Evolutionary conservation across 148 eudicot species (phyloP), one percentile per base, ranked within the genome.

Genomic region (Salicornia ramosissima): DNA sequence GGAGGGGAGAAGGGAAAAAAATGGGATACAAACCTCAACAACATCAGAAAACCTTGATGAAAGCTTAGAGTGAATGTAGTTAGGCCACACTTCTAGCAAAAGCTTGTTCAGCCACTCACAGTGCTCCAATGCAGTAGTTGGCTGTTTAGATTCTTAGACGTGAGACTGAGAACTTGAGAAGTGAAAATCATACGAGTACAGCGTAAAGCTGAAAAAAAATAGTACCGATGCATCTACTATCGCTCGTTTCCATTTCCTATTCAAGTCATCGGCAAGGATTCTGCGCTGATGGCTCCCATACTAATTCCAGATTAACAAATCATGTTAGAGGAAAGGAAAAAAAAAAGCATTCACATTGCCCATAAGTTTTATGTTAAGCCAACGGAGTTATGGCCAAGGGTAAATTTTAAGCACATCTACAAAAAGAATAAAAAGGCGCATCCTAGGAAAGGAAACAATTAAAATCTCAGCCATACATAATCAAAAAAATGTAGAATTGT

Each of bases 31-130:
- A 59, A 91, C 99, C 99, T 95, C 99, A 71, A 95, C 84, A 36
- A 84, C 67, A 52, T 88, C 80, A 29, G 90, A 84, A 69, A 95
- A 85, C 79, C 69, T 86, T 57, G 72, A 75, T 45, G 94, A 95
- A 73, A 95, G 74, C 88, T 76, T 89, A 21, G 90, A 90, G 77
- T 83, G 87, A 50, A 95, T 81, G 78, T 77, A 95, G 65, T 81
- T 78, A 39, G 93, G 84, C 99, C 99, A 95, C 70, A 95, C 72
- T 71, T 89, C 93, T 71, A 74, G 73, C 65, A 95, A 66, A 72
- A 95, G 83, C 86, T 87, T 95, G 86, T 91, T 91, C 73, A 95
- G 84, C 99, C 99, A 95, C 75, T 89, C 91, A 78, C 96, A 95
- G 71, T 89, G 94, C 76, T 95, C 99, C 83, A 89, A 65, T 31